Conservation (phyloP, 2,329 filamentous ascomycete genomes). For the Drechmeria coniospora region DNA sequence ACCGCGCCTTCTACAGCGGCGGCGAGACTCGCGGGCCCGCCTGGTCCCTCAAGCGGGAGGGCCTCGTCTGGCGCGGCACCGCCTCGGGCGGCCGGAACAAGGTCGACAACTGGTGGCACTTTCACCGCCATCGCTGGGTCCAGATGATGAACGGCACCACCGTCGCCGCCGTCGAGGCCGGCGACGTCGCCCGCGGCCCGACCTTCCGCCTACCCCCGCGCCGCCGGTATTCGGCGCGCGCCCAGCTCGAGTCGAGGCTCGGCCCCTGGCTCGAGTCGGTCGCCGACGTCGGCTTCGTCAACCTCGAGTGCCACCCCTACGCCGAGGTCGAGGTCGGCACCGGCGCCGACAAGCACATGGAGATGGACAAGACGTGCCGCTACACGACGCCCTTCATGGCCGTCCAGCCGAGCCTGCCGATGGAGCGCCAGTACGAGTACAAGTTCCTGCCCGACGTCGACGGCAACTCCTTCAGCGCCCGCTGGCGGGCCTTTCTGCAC, state of each 20-base stretch:
- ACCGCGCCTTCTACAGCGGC: constrained; percentile 43
- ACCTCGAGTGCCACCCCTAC: not conserved
- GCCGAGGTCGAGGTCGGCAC: not conserved
- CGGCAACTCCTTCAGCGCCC: constrained; percentile 35
- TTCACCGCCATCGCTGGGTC: constrained; percentile 57
- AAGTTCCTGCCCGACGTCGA: constrained; percentile 48
- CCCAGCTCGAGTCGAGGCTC: not conserved
- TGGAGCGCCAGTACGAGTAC: constrained; percentile 22
- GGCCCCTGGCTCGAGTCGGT: not conserved
- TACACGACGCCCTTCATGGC: not conserved
- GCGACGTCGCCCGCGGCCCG: not conserved
- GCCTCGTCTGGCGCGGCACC: constrained; percentile 48
- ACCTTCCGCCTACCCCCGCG: not conserved
- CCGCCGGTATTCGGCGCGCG: not conserved
- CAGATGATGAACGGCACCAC: constrained; percentile 52
- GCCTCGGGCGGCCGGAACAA: constrained; percentile 42
- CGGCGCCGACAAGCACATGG: not conserved
- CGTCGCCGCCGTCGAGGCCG: not conserved
- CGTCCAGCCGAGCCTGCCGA: constrained; percentile 4
- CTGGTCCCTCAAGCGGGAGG: constrained; percentile 42
- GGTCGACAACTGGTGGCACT: constrained; percentile 45
- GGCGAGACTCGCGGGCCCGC: constrained; percentile 35
- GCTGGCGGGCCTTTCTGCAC: constrained; percentile 36
- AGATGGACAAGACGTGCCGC: not conserved
- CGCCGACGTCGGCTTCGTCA: not conserved